phyloP scores from a whole-genome alignment of 208 protist species.

The Angomonas deanei region DNA sequence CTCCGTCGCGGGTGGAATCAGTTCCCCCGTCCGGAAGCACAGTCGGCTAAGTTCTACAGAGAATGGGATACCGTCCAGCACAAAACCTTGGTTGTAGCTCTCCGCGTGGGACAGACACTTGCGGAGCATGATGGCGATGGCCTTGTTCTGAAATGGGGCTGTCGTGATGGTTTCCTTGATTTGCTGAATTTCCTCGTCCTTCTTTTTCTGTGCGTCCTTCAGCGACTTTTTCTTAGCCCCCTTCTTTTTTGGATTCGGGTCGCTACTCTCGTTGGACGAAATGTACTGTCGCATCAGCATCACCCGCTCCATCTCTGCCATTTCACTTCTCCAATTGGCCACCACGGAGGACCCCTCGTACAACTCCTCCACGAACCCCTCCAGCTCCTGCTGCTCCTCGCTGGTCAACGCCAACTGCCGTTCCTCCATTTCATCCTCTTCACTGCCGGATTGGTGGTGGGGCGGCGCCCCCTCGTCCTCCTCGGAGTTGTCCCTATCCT shows the following conservation, averaged over 20 bases:
- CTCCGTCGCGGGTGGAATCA: slow-evolving; percentile 58
- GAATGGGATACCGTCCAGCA: slow-evolving; percentile 89
- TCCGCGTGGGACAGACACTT: slow-evolving; percentile 79
- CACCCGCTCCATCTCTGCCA: slow-evolving; percentile 79
- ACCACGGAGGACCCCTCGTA: slow-evolving; percentile 43
- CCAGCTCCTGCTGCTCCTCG: slow-evolving; percentile 54
- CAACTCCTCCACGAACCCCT: slow-evolving; percentile 52
- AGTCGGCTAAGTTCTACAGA: slow-evolving; percentile 80
- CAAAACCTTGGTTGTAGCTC: slow-evolving; percentile 90
- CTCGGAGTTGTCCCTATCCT: background rate
- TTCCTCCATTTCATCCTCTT: slow-evolving; percentile 10
- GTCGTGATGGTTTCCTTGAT: slow-evolving; percentile 52
- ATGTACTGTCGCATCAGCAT: slow-evolving; percentile 50
- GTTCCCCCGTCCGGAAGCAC: slow-evolving; percentile 55
- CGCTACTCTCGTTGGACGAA: slow-evolving; percentile 16
- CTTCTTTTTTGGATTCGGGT: slow-evolving; percentile 53
- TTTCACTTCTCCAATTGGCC: slow-evolving; percentile 32
- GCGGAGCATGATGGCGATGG: slow-evolving; percentile 83
- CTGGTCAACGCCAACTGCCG: slow-evolving; percentile 33
- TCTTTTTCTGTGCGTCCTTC: slow-evolving; percentile 45
- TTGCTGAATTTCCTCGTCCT: slow-evolving; percentile 61
- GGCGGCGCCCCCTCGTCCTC: background rate
- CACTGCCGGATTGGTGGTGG: background rate
- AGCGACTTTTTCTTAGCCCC: slow-evolving; percentile 28
- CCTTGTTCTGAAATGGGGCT: slow-evolving; percentile 72